Evolutionary conservation across 345 rosid genomes (phyloP), one percentile per base, ranked within the genome.

Genomic region (Salix arbutifolia): DNA sequence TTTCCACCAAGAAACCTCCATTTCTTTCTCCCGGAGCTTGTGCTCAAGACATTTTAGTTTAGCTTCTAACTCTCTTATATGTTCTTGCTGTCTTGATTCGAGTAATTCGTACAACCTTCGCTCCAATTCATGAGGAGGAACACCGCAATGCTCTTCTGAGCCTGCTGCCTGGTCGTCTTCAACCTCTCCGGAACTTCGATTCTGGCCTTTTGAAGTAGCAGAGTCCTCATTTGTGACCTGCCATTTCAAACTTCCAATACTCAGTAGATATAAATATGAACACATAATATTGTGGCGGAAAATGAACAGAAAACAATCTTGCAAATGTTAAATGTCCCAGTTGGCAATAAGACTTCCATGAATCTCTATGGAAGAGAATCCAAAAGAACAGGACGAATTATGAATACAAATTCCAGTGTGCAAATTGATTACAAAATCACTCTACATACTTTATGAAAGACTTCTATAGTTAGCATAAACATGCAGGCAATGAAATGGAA

Each of bases 1-100:
- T 83, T 87, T 92, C 97, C 95, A 94, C 97, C 90, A 87, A 13
- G 87, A 84, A 65, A 85, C 82, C 88, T 94, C 97, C 31, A 70
- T 65, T 56, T 94, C 95, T 64, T 89, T 90, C 82, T 87, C 84
- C 4, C 35, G 72, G 35, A 92, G 95, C 83, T 78, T 87, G 53
- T 72, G 70, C 62, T 80, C 80, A 52, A 85, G 81, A 42, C 76
- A 70, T 69, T 80, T 83, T 67, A 94, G 73, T 66, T 89, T 90
- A 48, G 73, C 77, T 86, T 92, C 88, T 1, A 94, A 85, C 86
- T 90, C 93, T 78, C 79, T 84, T 72, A 92, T 92, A 74, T 85
- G 84, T 56, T 91, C 95, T 72, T 84, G 83, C 83, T 87, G 97
- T 74, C 92, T 90, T 72, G 82, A 58, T 74, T 91, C 91, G 70